Percentiles rank a stretch among this genome's conserved stretches.
phyloP scores from a whole-genome alignment of 1,139 yeast genomes.

The Diutina catenulata region DNA sequence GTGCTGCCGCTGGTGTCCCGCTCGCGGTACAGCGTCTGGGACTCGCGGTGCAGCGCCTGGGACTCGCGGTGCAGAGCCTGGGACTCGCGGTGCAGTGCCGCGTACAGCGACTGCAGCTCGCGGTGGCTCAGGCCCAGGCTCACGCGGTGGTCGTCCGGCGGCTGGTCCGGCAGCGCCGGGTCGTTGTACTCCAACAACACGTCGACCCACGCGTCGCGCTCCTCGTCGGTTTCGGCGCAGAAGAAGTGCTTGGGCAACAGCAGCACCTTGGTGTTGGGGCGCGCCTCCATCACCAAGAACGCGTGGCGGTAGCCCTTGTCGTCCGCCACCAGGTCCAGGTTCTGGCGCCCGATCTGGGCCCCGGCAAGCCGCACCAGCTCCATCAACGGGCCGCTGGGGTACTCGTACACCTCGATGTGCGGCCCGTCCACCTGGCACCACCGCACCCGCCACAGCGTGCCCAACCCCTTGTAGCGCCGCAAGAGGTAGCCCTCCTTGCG shows the following conservation, averaged over 20 bases:
- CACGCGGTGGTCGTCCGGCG: background rate
- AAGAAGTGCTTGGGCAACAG: conserved; percentile 51
- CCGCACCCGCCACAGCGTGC: conserved; percentile 60
- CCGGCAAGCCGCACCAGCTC: conserved; percentile 49
- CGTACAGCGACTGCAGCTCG: background rate
- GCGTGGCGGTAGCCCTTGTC: conserved; percentile 72
- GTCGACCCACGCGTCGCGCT: conserved; percentile 70
- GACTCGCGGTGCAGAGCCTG: too few relatives aligned
- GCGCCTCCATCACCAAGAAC: conserved; percentile 56
- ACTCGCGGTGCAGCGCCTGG: conserved; percentile 5
- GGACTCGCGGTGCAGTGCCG: conserved; percentile 5
- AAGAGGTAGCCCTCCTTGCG: conserved; percentile 60
- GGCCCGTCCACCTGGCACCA: conserved; percentile 68
- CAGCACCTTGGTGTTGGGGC: conserved; percentile 41
- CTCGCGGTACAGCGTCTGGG: too few relatives aligned
- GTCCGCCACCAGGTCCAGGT: conserved; percentile 47
- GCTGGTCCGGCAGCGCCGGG: background rate
- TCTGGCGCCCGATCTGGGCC: conserved; percentile 56
- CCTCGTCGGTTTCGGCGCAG: conserved; percentile 75
- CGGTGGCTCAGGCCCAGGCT: background rate
- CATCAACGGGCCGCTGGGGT: conserved; percentile 43
- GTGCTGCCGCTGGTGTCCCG: conserved; percentile 15
- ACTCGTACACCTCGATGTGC: conserved; percentile 46
- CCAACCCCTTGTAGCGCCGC: conserved; percentile 45
- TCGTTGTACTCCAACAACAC: conserved; percentile 37